These are phyloP conservation scores for Picochlorum sp. DNA, from an alignment of 139 green algal species.

Conservation along the genomic window DNA sequence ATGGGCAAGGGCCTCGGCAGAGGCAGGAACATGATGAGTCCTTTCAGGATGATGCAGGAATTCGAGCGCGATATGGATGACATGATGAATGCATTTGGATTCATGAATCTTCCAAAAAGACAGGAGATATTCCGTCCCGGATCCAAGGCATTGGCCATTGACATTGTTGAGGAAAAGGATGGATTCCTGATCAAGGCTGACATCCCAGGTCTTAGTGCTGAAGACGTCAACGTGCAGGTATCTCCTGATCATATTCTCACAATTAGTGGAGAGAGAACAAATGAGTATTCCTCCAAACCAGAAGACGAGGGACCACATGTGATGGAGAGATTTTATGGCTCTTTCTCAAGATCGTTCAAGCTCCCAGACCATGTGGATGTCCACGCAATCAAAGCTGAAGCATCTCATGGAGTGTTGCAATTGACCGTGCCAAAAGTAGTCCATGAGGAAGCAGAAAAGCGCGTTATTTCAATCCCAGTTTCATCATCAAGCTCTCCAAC, in stretches of 20 bases:
- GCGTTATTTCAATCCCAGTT: constrained; percentile 4
- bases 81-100: constrained; percentile 16
- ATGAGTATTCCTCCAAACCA: not conserved
- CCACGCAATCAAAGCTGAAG: constrained; percentile 3
- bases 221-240: constrained; percentile 6
- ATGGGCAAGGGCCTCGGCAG: not conserved
- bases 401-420: constrained; percentile 1
- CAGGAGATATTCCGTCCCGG: not conserved
- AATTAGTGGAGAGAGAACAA: constrained; percentile 9
- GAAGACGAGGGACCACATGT: constrained; percentile 5
- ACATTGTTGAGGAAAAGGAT: not conserved
- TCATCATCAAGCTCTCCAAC: not conserved
- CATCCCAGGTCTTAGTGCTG: not conserved
- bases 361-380: constrained; percentile 18
- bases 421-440: constrained; percentile 8
- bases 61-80: constrained; percentile 13
- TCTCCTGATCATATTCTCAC: constrained; percentile 11
- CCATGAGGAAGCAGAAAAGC: not conserved
- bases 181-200: constrained; percentile 1
- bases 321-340: constrained; percentile 8
- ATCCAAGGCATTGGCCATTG: constrained; percentile 5
- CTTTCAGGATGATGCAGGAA: not conserved
- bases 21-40: not conserved
- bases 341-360: constrained; percentile 6
- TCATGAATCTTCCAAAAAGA: constrained; percentile 3